Percentiles rank a stretch among this genome's conserved stretches.
phyloP scores from a whole-genome alignment of 345 rosid species.

The Euphorbia tirucalli region DNA sequence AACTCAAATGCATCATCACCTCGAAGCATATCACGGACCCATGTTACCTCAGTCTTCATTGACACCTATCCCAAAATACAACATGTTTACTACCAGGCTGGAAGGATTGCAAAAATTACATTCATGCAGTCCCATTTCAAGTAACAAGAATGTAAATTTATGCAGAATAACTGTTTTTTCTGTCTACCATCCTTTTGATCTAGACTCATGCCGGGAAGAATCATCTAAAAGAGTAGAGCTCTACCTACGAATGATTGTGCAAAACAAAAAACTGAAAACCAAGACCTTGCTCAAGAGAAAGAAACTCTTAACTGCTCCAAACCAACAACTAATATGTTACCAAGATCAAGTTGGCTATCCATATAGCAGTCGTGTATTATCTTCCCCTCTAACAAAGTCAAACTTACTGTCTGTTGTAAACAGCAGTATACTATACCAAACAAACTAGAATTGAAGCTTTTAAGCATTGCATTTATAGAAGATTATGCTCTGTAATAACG shows the following conservation, averaged over 20 bases:
- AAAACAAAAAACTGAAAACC: too few relatives aligned
- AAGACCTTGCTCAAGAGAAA: not conserved
- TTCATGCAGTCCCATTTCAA: not conserved
- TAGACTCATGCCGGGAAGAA: not conserved
- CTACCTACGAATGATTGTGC: not conserved
- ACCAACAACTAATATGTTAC: not conserved
- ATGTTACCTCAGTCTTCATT: constrained; percentile 90
- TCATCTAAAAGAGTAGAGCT: not conserved
- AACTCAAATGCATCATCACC: constrained; percentile 86
- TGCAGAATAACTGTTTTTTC: not conserved
- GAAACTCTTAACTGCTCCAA: not conserved
- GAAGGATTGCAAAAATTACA: not conserved
- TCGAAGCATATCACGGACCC: constrained; percentile 74
- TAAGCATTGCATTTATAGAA: not conserved
- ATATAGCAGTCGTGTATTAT: not conserved
- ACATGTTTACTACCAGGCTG: not conserved
- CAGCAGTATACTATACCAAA: not conserved
- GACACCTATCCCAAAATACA: constrained; percentile 53
- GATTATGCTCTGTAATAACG: not conserved
- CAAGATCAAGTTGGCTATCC: not conserved
- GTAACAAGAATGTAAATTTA: not conserved
- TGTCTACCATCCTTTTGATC: not conserved
- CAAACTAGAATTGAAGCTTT: not conserved
- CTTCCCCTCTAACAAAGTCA: too few relatives aligned
- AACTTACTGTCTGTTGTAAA: not conserved